Base-by-base conservation (phyloP, 2,329 filamentous ascomycete species). In the Xylariaceae sp. region DNA sequence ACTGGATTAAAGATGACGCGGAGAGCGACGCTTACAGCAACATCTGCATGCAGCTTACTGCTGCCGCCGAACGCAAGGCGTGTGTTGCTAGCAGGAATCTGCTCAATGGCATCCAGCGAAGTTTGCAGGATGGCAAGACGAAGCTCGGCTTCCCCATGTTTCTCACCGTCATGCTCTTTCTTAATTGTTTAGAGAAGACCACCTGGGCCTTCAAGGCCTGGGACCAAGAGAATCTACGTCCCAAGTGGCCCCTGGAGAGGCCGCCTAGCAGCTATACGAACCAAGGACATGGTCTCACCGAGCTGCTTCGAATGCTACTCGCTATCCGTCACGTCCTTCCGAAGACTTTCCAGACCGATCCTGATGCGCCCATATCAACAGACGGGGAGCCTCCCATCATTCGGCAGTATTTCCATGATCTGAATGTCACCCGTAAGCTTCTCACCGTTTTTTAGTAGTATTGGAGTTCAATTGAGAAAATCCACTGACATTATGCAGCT, bases 191-290 rank as follows among this genome's bases (percentile, higher is more conserved):
- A 13, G 84, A 87, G 65, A 86, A 86, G 70, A 83, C 81, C 0
- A 86, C 83, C 0, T 87, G 83, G 84, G 79, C 81, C 0, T 86
- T 86, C 70, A 84, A 85, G 58, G 82, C 80, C 1, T 87, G 83
- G 82, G 82, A 85, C 61, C 80, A 85, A 64, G 77, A 81, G 51
- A 78, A 80, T 47, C 75, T 85, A 22, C 76, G 79, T 2, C 75
- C 76, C 0, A 76, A 77, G 41, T 86, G 83, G 83, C 84, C 84
- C 3, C 72, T 86, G 2, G 80, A 83, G 63, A 75, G 76, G 54
- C 77, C 79, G 7, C 83, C 83, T 0, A 70, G 73, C 47, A 72
- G 74, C 47, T 86, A 81, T 63, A 80, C 80, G 0, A 75, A 78
- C 51, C 82, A 86, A 59, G 83, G 83, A 15, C 77, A 80, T 43